A percentile compares a stretch with the other conserved stretches of the same genome.
phyloP scores from a whole-genome alignment of 2,329 filamentous ascomycete species.

The Pyrenophora graminea region DNA sequence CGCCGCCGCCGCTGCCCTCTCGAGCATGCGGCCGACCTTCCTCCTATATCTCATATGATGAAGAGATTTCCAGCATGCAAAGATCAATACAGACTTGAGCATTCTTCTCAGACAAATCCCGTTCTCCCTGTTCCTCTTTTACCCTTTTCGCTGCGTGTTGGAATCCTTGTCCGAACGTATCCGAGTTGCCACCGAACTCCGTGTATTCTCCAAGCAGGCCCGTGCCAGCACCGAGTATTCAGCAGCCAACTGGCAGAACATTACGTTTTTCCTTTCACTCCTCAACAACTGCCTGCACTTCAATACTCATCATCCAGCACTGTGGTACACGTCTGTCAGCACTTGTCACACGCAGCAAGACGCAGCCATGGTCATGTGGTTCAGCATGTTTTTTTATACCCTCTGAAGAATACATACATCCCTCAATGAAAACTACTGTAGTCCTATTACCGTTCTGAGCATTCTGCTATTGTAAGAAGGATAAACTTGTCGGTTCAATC shows the following conservation, averaged over 20 bases:
- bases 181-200: constrained; percentile 23
- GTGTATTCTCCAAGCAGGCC: constrained; percentile 16
- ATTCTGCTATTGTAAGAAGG: constrained; percentile 22
- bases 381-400: constrained; percentile 22
- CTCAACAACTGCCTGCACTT: neutral
- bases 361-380: neutral
- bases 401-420: constrained; percentile 28
- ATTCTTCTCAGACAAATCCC: neutral
- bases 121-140: neutral
- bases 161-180: constrained; percentile 7
- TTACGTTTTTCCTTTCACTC: neutral
- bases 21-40: neutral
- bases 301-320: neutral
- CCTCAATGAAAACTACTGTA: constrained; percentile 17
- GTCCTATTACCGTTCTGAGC: constrained; percentile 22
- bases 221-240: constrained; percentile 21
- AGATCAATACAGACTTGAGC: neutral
- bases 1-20: constrained; percentile 13
- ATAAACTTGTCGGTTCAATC: constrained; percentile 30
- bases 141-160: neutral
- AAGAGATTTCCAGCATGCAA: neutral
- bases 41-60: neutral
- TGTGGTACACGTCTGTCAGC: neutral
- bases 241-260: neutral
- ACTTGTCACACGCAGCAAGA: neutral